Evolutionary conservation across 140 eudicot genomes (phyloP), one percentile per base, ranked within the genome.

Genomic region (Ambrosia hybrid): DNA sequence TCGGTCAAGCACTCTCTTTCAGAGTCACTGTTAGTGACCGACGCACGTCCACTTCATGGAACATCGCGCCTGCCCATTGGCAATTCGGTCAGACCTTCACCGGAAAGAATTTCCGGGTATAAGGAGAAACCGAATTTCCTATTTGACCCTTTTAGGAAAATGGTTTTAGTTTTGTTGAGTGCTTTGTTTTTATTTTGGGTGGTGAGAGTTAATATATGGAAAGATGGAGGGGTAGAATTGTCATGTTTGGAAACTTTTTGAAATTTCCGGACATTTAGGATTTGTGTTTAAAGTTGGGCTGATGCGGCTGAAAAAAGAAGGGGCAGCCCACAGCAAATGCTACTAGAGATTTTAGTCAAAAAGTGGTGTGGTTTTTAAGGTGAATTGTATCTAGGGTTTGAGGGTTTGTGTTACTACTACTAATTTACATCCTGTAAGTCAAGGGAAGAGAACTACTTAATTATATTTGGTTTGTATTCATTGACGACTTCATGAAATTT

Each of bases 1-100:
- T 3, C 0, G 73, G 73, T 68, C 73, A 68, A 51, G 36, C 36
- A 9, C 62, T 68, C n/a, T 68, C 73, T 0, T 68, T 68, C 0
- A 68, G 73, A 16, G 43, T 68, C 8, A 33, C 62, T 6, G 43
- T 8, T 8, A 59, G 65, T 59, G 65, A 59, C 17, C 45, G 45
- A 8, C 65, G 65, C 45, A 59, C 65, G 3, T 59, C 65, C 45
- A 59, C 65, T 6, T 59, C 65, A 1, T 59, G 65, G 65, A 11
- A 59, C 41, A 59, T 59, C 1, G 65, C 43, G 0, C 65, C 65
- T 0, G 9, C 45, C 0, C 13, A 59, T n/a, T 59, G 65, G 65
- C 43, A 17, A 3, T 57, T 57, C 21, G 63, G 63, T 17, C 63
- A 57, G 13, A 57, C 63, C 36, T 57, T 16, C 9, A 9, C 37